These are phyloP conservation scores for Globisporangium radiosum DNA, from an alignment of 352 stramenopile species.

Conservation along the genomic window DNA sequence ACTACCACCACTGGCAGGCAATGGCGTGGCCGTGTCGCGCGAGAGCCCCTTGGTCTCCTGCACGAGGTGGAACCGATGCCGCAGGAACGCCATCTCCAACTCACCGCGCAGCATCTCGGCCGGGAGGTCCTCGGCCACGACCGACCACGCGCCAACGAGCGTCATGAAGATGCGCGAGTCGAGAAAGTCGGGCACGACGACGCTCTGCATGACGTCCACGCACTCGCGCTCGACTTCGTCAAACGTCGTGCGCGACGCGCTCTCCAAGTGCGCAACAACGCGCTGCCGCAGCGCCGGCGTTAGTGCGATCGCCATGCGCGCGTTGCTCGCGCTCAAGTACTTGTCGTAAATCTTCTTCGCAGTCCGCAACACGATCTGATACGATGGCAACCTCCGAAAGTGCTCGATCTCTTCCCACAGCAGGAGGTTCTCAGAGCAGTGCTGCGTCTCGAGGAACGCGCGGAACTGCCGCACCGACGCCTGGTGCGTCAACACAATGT, in stretches of 20 bases:
- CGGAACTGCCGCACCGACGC: conserved; percentile 60
- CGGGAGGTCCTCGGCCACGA: conserved; percentile 67
- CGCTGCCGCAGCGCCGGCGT: conserved; percentile 36
- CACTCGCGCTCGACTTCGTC: conserved; percentile 74
- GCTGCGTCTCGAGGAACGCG: conserved; percentile 64
- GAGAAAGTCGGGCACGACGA: conserved; percentile 71
- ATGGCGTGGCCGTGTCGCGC: conserved; percentile 39
- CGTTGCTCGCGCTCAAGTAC: conserved; percentile 63
- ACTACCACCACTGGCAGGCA: conserved; percentile 1
- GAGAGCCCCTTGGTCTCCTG: conserved; percentile 63
- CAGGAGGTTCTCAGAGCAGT: conserved; percentile 80
- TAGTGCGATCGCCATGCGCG: conserved; percentile 47
- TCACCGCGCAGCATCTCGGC: conserved; percentile 71
- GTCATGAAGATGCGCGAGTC: conserved; percentile 84
- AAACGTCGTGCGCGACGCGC: conserved; percentile 58
- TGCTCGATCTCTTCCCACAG: conserved; percentile 84
- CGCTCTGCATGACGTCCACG: conserved; percentile 67
- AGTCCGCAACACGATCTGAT: conserved; percentile 78
- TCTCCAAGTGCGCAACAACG: conserved; percentile 52
- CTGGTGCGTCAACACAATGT: conserved; percentile 66
- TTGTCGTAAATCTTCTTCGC: conserved; percentile 86
- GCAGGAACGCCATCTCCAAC: conserved; percentile 77
- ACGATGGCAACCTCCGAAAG: conserved; percentile 66
- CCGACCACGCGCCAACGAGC: conserved; percentile 69
- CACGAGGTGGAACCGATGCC: conserved; percentile 74